Conservation (phyloP, 2,329 filamentous ascomycete genomes). For the Fusarium pseudoanthophilum region DNA sequence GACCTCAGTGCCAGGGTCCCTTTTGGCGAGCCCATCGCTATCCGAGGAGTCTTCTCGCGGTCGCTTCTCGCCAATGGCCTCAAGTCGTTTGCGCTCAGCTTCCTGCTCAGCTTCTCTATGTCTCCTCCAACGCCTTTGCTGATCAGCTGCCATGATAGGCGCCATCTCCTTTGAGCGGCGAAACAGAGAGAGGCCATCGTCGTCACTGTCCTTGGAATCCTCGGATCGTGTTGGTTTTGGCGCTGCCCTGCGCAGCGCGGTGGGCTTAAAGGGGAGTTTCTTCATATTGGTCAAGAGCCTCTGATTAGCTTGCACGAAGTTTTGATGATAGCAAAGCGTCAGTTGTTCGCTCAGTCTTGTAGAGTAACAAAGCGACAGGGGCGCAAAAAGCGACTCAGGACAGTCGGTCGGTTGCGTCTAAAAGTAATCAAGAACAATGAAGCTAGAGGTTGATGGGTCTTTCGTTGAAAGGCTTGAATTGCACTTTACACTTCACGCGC, state of each 20-base stretch:
- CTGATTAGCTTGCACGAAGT: slow-evolving; percentile 19
- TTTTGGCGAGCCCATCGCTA: neutral
- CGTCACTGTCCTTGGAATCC: slow-evolving; percentile 38
- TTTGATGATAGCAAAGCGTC: slow-evolving; percentile 15
- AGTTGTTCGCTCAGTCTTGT: neutral
- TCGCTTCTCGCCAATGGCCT: slow-evolving; percentile 36
- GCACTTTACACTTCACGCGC: slow-evolving; percentile 36
- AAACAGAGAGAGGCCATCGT: slow-evolving; percentile 60
- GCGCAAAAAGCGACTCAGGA: neutral
- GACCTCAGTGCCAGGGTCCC: neutral
- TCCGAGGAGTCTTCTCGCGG: slow-evolving; percentile 32
- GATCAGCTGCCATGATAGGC: slow-evolving; percentile 56
- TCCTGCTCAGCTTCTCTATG: slow-evolving; percentile 38
- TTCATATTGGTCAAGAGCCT: slow-evolving; percentile 45
- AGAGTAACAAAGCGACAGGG: neutral
- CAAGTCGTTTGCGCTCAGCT: slow-evolving; percentile 28
- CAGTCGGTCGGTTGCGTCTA: neutral
- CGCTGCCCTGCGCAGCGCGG: slow-evolving; percentile 52
- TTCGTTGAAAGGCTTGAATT: slow-evolving; percentile 1
- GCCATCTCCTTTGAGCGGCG: slow-evolving; percentile 62
- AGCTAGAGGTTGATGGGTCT: neutral
- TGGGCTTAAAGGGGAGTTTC: slow-evolving; percentile 63
- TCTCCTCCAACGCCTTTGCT: slow-evolving; percentile 46
- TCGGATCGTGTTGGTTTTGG: slow-evolving; percentile 40
- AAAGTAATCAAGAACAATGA: neutral